A percentile compares a stretch with the other conserved stretches of the same genome.
These are phyloP conservation scores for Beauveria varroae DNA, from an alignment of 2,329 filamentous ascomycete species.

Conservation along the genomic window DNA sequence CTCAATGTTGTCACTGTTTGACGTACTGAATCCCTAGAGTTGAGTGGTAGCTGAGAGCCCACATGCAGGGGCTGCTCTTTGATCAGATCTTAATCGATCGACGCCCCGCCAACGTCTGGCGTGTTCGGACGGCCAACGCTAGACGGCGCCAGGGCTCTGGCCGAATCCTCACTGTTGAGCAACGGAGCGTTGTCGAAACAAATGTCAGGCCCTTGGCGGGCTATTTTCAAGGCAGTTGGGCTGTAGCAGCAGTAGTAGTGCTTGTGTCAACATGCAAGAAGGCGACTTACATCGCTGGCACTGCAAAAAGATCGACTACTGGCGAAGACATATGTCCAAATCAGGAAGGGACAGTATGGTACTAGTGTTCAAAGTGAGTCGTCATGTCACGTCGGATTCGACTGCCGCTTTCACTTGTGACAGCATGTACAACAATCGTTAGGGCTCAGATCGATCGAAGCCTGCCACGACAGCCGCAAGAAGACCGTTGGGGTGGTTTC, in stretches of 20 bases:
- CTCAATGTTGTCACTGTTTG: neutral
- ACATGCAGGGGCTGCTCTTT: neutral
- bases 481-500: too few species aligned
- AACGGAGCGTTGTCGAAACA: neutral
- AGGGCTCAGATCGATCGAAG: too few species aligned
- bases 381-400: too few species aligned
- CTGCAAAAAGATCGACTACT: too few species aligned
- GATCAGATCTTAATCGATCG: neutral
- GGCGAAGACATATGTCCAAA: too few species aligned
- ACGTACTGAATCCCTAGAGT: neutral
- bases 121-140: neutral
- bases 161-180: neutral
- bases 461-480: too few species aligned
- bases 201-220: neutral
- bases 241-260: neutral
- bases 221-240: neutral
- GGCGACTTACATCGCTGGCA: constrained; percentile 7
- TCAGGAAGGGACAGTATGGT: too few species aligned
- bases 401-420: too few species aligned
- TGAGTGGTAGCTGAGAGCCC: neutral
- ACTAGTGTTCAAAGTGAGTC: too few species aligned
- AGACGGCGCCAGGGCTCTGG: neutral
- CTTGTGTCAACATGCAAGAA: neutral
- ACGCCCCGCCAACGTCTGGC: neutral
- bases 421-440: too few species aligned